Percentiles rank a stretch among this genome's conserved stretches.
These are phyloP conservation scores for Metschnikowia arizonensis DNA, from an alignment of 805 yeast species.

Conservation along the genomic window DNA sequence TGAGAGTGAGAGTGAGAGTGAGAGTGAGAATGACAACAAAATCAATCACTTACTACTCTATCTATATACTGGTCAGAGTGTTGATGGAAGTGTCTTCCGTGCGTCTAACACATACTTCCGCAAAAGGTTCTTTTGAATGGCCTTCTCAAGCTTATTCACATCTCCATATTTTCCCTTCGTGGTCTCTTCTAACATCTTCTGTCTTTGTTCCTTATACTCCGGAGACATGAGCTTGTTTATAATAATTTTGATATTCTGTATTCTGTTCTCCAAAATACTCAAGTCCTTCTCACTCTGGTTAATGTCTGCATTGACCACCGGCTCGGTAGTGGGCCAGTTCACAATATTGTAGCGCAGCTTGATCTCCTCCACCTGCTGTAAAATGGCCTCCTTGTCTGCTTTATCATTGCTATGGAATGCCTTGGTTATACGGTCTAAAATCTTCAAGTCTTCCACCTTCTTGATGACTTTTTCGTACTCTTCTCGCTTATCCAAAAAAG, in stretches of 20 bases:
- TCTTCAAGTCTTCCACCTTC: constrained; percentile 37
- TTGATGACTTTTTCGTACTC: constrained; percentile 25
- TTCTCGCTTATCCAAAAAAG: constrained; percentile 47
- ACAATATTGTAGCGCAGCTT: constrained; percentile 35
- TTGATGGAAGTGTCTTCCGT: constrained; percentile 14
- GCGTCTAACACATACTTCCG: constrained; percentile 55
- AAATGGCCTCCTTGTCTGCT: constrained; percentile 22
- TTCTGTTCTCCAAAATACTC: constrained; percentile 24
- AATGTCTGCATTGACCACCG: constrained; percentile 33
- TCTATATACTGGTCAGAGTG: constrained; percentile 5
- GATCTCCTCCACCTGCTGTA: constrained; percentile 32
- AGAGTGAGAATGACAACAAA: too few species aligned
- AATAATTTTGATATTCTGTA: constrained; percentile 37
- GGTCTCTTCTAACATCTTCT: constrained; percentile 20
- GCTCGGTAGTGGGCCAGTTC: constrained; percentile 41
- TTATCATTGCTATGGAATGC: constrained; percentile 23
- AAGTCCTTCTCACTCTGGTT: constrained; percentile 27
- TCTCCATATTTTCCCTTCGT: constrained; percentile 29
- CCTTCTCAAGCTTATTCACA: constrained; percentile 20
- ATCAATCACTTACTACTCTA: too few species aligned
- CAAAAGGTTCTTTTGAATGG: constrained; percentile 61
- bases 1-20: too few species aligned
- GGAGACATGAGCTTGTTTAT: constrained; percentile 33
- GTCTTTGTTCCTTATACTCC: constrained; percentile 22
- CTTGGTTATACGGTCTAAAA: constrained; percentile 29